Base-by-base conservation (phyloP, 2,329 filamentous ascomycete species). In the Piedraia hortae region DNA sequence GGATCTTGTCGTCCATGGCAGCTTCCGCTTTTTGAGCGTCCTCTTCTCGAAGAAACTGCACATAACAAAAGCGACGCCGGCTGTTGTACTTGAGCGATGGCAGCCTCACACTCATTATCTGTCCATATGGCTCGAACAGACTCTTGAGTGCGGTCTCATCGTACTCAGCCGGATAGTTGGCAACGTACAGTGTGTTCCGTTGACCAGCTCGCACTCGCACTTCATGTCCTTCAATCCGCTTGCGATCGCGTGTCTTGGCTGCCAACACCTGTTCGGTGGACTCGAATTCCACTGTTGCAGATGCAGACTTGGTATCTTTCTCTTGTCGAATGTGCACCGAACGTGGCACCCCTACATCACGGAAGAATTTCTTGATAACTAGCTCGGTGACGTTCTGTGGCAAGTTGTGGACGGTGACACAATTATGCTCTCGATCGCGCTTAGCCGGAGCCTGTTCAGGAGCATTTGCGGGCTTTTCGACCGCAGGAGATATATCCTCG, bases 51-150 rank as follows among this genome's bases (percentile, higher is more conserved):
- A 65, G 58, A 41, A 91, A 91, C n/a, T 88, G 75, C 4, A 91
- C 57, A 43, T 97, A 97, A 50, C 80, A 91, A 49, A 97, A 97
- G 12, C 85, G 70, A 14, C 85, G 73, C 34, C 74, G 68, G 2
- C 70, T 68, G 37, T 91, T 82, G 44, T 60, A 78, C 42, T 88
- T 88, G 22, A 97, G 59, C 25, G 77, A 90, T 2, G 85, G 85
- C 48, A 85, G 85, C 11, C 85, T 69, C 23, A 93, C 59, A 36
- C 69, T 74, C 24, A 89, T 55, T 24, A 97, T 67, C 19, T 82
- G 64, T 19, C 85, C 85, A 36, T 68, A 82, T 26, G 53, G 42
- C 28, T 58, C 54, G 45, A 82, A 82, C 3, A 82, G 46, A 16
- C 60, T 44, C 18, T 61, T 60, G 11, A 85, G 57, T 34, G 62